Evolutionary conservation across 306 rosid species (phyloP).

Genomic region (Dryas octopetala): DNA sequence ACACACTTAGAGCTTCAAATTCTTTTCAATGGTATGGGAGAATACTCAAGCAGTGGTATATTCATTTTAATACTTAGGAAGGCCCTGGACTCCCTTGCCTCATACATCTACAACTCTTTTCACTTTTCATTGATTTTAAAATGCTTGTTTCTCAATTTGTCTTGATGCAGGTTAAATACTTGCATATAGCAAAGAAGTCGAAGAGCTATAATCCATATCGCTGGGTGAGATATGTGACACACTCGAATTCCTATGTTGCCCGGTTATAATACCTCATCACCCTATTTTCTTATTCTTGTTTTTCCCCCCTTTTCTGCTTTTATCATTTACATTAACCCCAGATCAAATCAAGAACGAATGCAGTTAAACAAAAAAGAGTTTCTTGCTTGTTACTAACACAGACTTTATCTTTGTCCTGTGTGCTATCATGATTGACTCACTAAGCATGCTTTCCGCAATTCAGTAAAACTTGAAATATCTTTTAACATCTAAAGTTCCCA

Average conservation of each 20-base stretch:
- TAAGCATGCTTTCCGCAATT: neutral
- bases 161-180: constrained; percentile 78
- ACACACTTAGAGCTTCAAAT: neutral
- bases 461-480: constrained; percentile 1
- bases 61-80: neutral
- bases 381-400: neutral
- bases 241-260: constrained; percentile 86
- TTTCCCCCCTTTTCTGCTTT: constrained; percentile 12
- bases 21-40: neutral
- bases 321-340: constrained; percentile 9
- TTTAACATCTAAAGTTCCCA: neutral
- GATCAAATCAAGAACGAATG: constrained; percentile 6
- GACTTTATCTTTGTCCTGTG: neutral
- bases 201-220: constrained; percentile 69
- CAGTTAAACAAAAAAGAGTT: neutral
- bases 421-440: constrained; percentile 1
- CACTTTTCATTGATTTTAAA: constrained; percentile 15
- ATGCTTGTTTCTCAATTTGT: constrained; percentile 20
- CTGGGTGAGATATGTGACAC: constrained; percentile 93
- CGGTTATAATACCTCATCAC: constrained; percentile 47
- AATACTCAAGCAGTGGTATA: neutral
- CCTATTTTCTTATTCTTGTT: constrained; percentile 8
- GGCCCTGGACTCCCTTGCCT: neutral
- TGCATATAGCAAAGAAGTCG: constrained; percentile 81
- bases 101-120: neutral